Evolutionary conservation across 2,329 filamentous ascomycete species (phyloP), one percentile per base, ranked within the genome.

Genomic region (Lachnellula arida): DNA sequence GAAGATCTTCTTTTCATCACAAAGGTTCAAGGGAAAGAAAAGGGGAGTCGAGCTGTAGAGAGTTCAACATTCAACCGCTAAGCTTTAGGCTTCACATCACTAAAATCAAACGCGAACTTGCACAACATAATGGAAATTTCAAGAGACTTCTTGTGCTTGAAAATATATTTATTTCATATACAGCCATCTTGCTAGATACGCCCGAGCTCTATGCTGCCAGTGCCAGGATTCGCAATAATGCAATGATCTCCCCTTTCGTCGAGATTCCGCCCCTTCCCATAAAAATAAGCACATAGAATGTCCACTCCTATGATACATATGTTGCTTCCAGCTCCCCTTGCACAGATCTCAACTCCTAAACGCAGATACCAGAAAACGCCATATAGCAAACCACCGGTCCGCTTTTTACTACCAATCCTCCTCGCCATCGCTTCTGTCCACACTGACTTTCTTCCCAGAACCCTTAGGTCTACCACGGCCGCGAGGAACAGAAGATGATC

Each of bases 401-500:
- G 19, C 23, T 9, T 15, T 44, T 34, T 51, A 57, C 40, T 54
- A 47, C 49, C 46, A 54, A n/a, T 46, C 58, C 2, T 39, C 44
- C n/a, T 63, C 65, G 51, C 65, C 58, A 51, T 66, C 65, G 51
- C 63, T 65, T 46, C 53, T 57, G 11, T 68, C 65, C 22, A 62
- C 57, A 37, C 59, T 62, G 42, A 44, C 51, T 54, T 58, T 64
- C 54, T 67, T 69, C 9, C 53, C 56, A n/a, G 46, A 34, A 22
- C 46, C 53, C 43, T 68, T 69, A 2, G 56, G 57, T 57, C 54
- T 57, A 46, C 58, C 60, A 43, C 62, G 58, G 49, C 44, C 53
- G n/a, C 58, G 55, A 40, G 60, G 46, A n/a, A 63, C 55, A 34
- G 67, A 69, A 28, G 63, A 63, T 2, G 82, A 84, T 43, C 82